phyloP scores from a whole-genome alignment of 2,329 filamentous ascomycete genomes.

The Stemphylium beticola region DNA sequence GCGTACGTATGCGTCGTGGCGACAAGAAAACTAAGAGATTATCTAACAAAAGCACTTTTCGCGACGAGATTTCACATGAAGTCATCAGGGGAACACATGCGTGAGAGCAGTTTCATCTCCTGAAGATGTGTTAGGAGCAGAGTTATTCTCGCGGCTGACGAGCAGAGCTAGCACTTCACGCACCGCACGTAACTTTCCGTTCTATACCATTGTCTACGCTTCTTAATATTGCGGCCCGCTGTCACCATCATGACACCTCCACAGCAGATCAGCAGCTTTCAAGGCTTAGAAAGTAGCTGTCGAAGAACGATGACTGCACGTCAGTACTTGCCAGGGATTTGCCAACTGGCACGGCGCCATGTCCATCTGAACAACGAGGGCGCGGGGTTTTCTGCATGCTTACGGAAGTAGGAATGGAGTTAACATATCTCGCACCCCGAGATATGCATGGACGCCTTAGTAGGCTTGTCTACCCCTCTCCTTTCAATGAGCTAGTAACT shows the following conservation, averaged over 20 bases:
- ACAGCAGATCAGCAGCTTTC: neutral
- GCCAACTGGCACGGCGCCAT: neutral
- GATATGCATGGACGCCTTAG: neutral
- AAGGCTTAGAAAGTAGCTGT: neutral
- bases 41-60: no score
- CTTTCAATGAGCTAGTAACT: neutral
- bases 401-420: neutral
- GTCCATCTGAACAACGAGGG: neutral
- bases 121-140: neutral
- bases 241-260: neutral
- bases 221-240: neutral
- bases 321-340: neutral
- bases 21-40: no score
- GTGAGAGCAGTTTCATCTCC: neutral
- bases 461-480: neutral
- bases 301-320: neutral
- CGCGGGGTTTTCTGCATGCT: neutral
- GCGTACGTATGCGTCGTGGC: no score
- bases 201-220: neutral
- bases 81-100: neutral
- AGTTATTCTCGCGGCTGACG: neutral
- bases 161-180: neutral
- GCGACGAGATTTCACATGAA: no score
- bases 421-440: neutral
- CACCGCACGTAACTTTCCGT: neutral